Conservation (phyloP, 345 rosid species). For the Combretum micranthum region DNA sequence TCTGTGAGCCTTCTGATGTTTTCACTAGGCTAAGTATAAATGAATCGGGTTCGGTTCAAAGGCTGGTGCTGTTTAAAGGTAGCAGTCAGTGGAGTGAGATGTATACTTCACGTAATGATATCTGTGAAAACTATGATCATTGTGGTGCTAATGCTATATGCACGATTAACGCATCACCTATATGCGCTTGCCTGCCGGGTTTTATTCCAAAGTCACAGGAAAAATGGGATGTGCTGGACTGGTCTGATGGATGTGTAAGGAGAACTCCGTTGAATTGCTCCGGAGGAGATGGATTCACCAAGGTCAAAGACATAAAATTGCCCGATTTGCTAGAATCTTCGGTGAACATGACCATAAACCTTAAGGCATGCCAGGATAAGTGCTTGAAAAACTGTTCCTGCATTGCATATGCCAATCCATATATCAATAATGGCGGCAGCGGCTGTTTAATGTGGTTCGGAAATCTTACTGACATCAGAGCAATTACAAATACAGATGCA, state of each 20-base stretch:
- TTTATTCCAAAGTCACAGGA: constrained; percentile 18
- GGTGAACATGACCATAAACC: rapidly evolving
- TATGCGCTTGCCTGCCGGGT: constrained; percentile 26
- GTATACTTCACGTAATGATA: constrained; percentile 18
- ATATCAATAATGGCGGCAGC: not conserved
- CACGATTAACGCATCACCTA: not conserved
- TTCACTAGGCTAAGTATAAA: constrained; percentile 10
- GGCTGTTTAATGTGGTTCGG: constrained; percentile 3
- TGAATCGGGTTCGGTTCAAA: constrained; percentile 9
- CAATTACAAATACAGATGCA: rapidly evolving
- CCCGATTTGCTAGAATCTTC: constrained; percentile 8
- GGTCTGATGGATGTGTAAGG: constrained; percentile 29
- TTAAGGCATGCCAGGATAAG: not conserved
- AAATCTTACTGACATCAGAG: not conserved
- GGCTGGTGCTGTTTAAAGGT: constrained; percentile 4
- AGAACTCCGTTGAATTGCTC: constrained; percentile 16
- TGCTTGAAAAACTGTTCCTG: constrained; percentile 10
- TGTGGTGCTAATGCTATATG: constrained; percentile 32
- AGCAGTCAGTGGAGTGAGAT: constrained; percentile 5
- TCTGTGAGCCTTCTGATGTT: not conserved
- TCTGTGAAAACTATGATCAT: constrained; percentile 15
- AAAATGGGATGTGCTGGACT: constrained; percentile 15
- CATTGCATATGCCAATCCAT: constrained; percentile 10
- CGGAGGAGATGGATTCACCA: constrained; percentile 14
- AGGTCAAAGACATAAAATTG: constrained; percentile 15